Conservation (phyloP, 2,329 filamentous ascomycete species). For the Ascochyta koolunga region DNA sequence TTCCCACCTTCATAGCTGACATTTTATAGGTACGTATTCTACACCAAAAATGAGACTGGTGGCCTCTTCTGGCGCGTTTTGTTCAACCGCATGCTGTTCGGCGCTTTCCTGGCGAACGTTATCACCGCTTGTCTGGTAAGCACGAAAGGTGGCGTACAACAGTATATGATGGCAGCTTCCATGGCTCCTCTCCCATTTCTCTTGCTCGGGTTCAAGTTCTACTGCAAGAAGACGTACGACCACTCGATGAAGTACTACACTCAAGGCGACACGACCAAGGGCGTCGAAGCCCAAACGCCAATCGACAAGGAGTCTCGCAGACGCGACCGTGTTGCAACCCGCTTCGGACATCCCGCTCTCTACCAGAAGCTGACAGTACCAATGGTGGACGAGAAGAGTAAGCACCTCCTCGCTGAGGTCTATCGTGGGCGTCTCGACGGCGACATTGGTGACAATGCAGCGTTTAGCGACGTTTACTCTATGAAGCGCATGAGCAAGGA, state of each 20-base stretch:
- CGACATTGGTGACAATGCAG: constrained; percentile 61
- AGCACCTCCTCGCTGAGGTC: constrained; percentile 82
- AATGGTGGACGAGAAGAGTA: constrained; percentile 92
- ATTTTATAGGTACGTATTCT: constrained; percentile 72
- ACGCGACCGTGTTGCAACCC: constrained; percentile 72
- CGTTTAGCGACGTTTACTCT: constrained; percentile 81
- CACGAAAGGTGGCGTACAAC: constrained; percentile 61
- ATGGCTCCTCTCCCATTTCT: constrained; percentile 78
- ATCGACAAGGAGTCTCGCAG: constrained; percentile 52
- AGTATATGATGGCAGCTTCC: constrained; percentile 65
- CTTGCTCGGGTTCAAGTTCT: constrained; percentile 83
- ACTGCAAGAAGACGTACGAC: constrained; percentile 79
- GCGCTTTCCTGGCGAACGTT: constrained; percentile 75
- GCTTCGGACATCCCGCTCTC: constrained; percentile 86
- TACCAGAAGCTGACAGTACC: constrained; percentile 90
- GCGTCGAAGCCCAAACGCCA: constrained; percentile 50
- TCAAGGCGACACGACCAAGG: constrained; percentile 63
- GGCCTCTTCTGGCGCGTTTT: constrained; percentile 90
- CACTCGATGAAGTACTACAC: constrained; percentile 80
- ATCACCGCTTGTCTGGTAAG: constrained; percentile 79
- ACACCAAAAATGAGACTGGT: constrained; percentile 95
- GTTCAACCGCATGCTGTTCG: constrained; percentile 92
- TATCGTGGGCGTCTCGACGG: constrained; percentile 82
- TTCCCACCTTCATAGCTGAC: constrained; percentile 13
- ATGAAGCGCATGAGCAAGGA: constrained; percentile 76